These are phyloP conservation scores for Aurinia saxatilis DNA, from an alignment of 345 rosid genomes.

Conservation along the genomic window DNA sequence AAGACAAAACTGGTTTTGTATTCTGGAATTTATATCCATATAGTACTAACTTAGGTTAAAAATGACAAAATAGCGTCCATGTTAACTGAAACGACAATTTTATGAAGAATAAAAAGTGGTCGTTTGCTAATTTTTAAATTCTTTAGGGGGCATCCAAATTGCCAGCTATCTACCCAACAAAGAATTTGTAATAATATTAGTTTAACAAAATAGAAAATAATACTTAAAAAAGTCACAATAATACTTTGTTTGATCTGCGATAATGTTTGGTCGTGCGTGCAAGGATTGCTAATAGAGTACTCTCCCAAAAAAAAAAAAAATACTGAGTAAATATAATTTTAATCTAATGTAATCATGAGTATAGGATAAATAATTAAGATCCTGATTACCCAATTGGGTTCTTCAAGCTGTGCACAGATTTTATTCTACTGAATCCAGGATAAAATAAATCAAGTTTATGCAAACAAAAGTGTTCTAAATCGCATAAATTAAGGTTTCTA, in stretches of 20 bases:
- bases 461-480: background rate
- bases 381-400: constrained; percentile 18
- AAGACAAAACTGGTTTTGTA: background rate
- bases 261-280: constrained; percentile 33
- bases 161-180: constrained; percentile 33
- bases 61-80: constrained; percentile 16
- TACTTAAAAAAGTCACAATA: background rate
- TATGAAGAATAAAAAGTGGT: constrained; percentile 4
- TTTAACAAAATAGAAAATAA: too few relatives aligned
- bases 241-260: constrained; percentile 13
- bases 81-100: constrained; percentile 25
- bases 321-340: constrained; percentile 7
- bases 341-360: background rate
- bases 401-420: constrained; percentile 22
- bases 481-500: background rate
- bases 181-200: background rate
- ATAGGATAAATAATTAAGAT: constrained; percentile 11
- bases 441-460: background rate
- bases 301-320: background rate
- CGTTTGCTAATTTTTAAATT: background rate
- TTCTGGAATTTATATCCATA: background rate
- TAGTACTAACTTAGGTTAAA: background rate
- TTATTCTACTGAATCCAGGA: constrained; percentile 18
- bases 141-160: constrained; percentile 14
- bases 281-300: constrained; percentile 7